Percentiles rank a stretch among this genome's conserved stretches.
Evolutionary conservation across 768 basidiomycete genomes (phyloP).

Genomic region (Calocera cornea): DNA sequence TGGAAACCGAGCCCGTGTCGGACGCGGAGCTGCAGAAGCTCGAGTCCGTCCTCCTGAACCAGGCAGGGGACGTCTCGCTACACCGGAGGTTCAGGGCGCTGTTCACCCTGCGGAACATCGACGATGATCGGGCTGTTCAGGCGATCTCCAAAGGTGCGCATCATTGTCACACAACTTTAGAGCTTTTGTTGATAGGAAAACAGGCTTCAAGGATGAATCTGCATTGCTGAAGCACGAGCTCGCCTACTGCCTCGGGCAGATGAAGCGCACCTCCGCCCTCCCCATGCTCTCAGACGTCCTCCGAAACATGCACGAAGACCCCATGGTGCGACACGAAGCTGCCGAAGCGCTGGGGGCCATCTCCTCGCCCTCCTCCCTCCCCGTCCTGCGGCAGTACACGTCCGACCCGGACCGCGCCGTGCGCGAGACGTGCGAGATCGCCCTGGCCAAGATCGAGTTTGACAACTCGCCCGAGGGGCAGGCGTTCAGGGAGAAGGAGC

Average conservation of each 20-base stretch:
- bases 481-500: slow-evolving; percentile 20
- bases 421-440: slow-evolving; percentile 94
- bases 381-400: slow-evolving; percentile 57
- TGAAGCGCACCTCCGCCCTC: slow-evolving; percentile 57
- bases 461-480: slow-evolving; percentile 31
- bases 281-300: slow-evolving; percentile 69
- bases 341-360: slow-evolving; percentile 99
- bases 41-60: slow-evolving; percentile 66
- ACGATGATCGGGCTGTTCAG: slow-evolving; percentile 53
- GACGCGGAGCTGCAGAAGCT: slow-evolving; percentile 48
- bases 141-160: slow-evolving; percentile 71
- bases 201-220: slow-evolving; percentile 76
- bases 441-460: slow-evolving; percentile 88
- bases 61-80: slow-evolving; percentile 52
- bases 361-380: slow-evolving; percentile 49
- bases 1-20: slow-evolving; percentile 23
- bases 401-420: slow-evolving; percentile 59
- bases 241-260: slow-evolving; percentile 93
- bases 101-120: slow-evolving; percentile 78
- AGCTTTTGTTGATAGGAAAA: slow-evolving; percentile 7
- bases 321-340: slow-evolving; percentile 99
- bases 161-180: neutral
- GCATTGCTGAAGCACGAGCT: slow-evolving; percentile 92
- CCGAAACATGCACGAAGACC: slow-evolving; percentile 54
- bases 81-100: slow-evolving; percentile 82